These are phyloP conservation scores for Pterula multifida DNA, from an alignment of 1,284 basidiomycete species.

Conservation along the genomic window DNA sequence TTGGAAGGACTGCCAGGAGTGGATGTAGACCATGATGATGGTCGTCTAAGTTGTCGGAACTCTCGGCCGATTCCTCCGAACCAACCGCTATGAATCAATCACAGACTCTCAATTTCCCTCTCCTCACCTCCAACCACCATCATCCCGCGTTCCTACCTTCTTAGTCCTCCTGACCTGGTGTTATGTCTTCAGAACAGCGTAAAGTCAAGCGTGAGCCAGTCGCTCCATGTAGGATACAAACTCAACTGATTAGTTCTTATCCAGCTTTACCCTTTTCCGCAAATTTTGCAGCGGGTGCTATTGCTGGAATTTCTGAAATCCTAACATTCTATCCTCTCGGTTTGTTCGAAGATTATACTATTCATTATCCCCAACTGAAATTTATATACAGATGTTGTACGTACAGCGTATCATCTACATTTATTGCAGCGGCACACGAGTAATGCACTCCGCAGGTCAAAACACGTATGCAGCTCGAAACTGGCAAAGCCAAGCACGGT, in stretches of 20 bases:
- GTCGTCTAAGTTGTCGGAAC: slow-evolving; percentile 9
- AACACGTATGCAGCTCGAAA: slow-evolving; percentile 94
- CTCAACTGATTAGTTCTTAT: slow-evolving; percentile 5
- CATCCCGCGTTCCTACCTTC: background rate
- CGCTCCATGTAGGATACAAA: background rate
- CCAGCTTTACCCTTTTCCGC: slow-evolving; percentile 76
- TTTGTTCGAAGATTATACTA: slow-evolving; percentile 17
- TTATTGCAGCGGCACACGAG: background rate
- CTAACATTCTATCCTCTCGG: slow-evolving; percentile 89
- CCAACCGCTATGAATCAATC: background rate
- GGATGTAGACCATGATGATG: slow-evolving; percentile 58
- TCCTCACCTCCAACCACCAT: background rate
- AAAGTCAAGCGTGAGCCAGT: slow-evolving; percentile 6
- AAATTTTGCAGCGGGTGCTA: slow-evolving; percentile 85
- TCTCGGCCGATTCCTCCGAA: background rate
- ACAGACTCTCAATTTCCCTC: background rate
- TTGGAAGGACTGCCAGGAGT: slow-evolving; percentile 76
- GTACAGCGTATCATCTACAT: slow-evolving; percentile 13
- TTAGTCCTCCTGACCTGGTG: background rate
- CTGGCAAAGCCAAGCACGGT: slow-evolving; percentile 65
- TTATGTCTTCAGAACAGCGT: background rate
- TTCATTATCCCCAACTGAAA: background rate
- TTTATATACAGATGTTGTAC: slow-evolving; percentile 36
- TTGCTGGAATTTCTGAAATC: slow-evolving; percentile 84
- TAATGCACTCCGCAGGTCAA: slow-evolving; percentile 55